Evolutionary conservation across 2,329 filamentous ascomycete species (phyloP).

Genomic region (Exophiala sp.): DNA sequence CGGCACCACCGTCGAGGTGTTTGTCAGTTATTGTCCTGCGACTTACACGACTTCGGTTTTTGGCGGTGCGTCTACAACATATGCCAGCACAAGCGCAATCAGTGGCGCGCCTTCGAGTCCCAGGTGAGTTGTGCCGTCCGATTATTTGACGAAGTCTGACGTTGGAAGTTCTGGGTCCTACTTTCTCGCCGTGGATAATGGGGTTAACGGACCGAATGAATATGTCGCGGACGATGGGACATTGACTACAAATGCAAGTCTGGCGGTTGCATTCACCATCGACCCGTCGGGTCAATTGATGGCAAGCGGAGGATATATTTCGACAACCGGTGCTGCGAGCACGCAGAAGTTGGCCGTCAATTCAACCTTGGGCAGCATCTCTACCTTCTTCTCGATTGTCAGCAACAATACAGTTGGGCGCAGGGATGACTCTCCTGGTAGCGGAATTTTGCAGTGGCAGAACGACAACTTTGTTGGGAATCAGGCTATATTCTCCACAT

Average conservation of each 20-base stretch:
- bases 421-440: conserved; percentile 13
- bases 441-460: conserved; percentile 16
- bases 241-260: conserved; percentile 12
- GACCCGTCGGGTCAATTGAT: conserved; percentile 17
- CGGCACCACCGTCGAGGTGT: conserved; percentile 20
- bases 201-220: neutral
- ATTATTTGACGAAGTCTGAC: conserved; percentile 1
- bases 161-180: conserved; percentile 5
- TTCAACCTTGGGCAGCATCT: conserved; percentile 8
- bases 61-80: neutral
- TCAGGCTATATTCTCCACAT: conserved; percentile 20
- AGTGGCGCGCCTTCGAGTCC: conserved; percentile 4
- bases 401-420: conserved; percentile 11
- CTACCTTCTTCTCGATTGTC: conserved; percentile 16
- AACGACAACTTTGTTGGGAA: conserved; percentile 19
- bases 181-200: conserved; percentile 5
- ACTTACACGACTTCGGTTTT: conserved; percentile 11
- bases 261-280: conserved; percentile 13
- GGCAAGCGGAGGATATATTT: conserved; percentile 15
- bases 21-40: conserved; percentile 19
- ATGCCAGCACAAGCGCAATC: conserved; percentile 4
- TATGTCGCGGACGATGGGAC: conserved; percentile 17
- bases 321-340: conserved; percentile 11
- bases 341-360: conserved; percentile 16
- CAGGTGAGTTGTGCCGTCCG: conserved; percentile 7